Conservation (phyloP, 305 asterid genomes). For the Solanum chacoense region DNA sequence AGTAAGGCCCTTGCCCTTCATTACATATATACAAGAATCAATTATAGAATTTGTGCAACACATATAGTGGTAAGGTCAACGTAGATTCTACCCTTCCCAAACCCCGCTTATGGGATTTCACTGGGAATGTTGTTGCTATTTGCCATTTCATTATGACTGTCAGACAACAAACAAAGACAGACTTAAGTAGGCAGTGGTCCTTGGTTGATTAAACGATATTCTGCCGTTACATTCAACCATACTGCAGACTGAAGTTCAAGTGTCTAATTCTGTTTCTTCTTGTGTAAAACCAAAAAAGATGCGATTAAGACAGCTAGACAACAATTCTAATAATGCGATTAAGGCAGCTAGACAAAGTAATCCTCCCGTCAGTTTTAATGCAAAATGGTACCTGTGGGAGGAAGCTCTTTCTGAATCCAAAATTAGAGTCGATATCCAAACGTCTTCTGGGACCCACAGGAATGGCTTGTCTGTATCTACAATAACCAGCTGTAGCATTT, state of each 20-base stretch:
- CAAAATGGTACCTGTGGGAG: conserved; percentile 57
- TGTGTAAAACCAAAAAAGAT: background rate
- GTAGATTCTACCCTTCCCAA: background rate
- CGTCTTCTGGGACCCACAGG: conserved; percentile 65
- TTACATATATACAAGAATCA: background rate
- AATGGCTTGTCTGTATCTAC: conserved; percentile 80
- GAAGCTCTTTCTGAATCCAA: conserved; percentile 54
- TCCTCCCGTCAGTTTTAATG: background rate
- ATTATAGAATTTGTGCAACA: too few species aligned
- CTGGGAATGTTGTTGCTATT: background rate
- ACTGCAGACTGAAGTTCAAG: background rate
- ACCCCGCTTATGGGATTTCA: background rate
- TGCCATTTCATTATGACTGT: background rate
- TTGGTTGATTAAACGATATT: background rate
- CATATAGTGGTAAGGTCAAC: background rate
- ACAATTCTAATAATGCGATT: background rate
- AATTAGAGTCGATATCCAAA: conserved; percentile 57
- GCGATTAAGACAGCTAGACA: background rate
- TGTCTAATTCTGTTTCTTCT: background rate
- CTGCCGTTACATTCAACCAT: background rate
- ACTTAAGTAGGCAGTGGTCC: background rate
- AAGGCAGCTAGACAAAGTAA: background rate
- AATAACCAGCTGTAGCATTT: conserved; percentile 57
- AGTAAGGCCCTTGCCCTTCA: background rate
- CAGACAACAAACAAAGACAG: background rate